Evolutionary conservation across 352 stramenopile species (phyloP), one percentile per base, ranked within the genome.

Genomic region (Pythium insidiosum): DNA sequence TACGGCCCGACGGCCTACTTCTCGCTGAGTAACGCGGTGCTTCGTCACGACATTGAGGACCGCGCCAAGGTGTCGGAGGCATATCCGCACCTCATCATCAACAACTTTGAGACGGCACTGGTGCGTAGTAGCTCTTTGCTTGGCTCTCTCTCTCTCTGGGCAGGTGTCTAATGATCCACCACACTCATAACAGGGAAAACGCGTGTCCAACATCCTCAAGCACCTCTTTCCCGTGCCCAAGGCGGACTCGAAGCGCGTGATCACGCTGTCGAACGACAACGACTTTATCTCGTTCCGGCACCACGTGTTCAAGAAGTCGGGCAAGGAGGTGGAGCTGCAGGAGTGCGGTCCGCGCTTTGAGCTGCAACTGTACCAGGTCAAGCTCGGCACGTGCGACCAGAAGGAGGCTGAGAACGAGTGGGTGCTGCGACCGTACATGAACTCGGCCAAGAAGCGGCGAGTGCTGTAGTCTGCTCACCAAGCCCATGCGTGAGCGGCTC

Each of bases 271-370:
- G 15, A 99, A 99, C 67, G 75, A 98, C 53, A 92, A 97, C 56
- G 97, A 99, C 73, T 98, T 97, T 59, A 96, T 99, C 54, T 98
- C 88, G 19, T 99, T 99, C 70, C 91, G 97, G 35, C 97, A 99
- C 71, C 96, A 99, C 71, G 96, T 98, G 24, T 99, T 97, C 69
- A 97, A 95, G 61, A 97, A 98, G 53, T 87, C 75, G 33, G 84
- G 87, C 4, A 69, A 81, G 11, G 76, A 90, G 44, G 92, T 99
- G 13, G 83, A 95, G 49, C 75, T 99, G 30, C 89, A 97, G 58
- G 96, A 99, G 63, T 92, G 79, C 36, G 82, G 97, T 1, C 97
- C 97, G 22, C 79, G 97, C 29, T 99, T 99, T 66, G 97, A 99
- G 71, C 84, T 99, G 68, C 87, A 96, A 65, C 65, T 98, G 26